Evolutionary conservation across 495 filamentous ascomycete species (phyloP), one percentile per base, ranked within the genome.

Genomic region (Penicillium crystallinum): DNA sequence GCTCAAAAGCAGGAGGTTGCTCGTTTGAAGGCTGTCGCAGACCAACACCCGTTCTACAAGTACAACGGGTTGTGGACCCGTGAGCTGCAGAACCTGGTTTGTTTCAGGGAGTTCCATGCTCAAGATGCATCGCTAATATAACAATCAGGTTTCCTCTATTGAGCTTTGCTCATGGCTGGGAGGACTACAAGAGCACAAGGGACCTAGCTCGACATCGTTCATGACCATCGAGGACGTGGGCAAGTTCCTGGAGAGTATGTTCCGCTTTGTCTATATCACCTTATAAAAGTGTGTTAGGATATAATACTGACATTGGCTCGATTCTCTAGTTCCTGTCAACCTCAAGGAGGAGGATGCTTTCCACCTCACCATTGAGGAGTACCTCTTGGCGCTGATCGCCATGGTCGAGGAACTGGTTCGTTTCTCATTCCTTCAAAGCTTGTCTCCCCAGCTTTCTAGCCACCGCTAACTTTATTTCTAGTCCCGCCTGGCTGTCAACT

Each of bases 331-430:
- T n/a, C 95, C 93, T 19, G 85, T 95, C 57, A 97, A 96, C 64
- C 81, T 97, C 56, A 96, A 95, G 69, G 87, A 89, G 54, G 67
- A 79, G 54, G 95, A 97, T 68, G 79, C 83, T 22, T 98, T 98
- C 79, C 93, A 97, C 65, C 73, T 98, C 52, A 92, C 90, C 25
- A 91, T 96, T 62, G 93, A 98, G 71, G 93, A 98, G 66, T 98
- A 98, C 68, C 83, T 98, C 3, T 85, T 91, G 38, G 84, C 87
- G 7, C 76, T 97, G 36, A 90, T 92, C 41, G 78, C 81, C 35
- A 84, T 97, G 52, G 85, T 95, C 50, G 91, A 97, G 57, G 93
- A 98, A 69, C 80, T 98, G 64, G 83, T 86, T 69, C 7, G 69
- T 59, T 18, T 21, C 19, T 15, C 41, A 9, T 11, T 25, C 46